These are phyloP conservation scores for Eucalyptus tenuipes DNA, from an alignment of 345 rosid species.

Conservation along the genomic window DNA sequence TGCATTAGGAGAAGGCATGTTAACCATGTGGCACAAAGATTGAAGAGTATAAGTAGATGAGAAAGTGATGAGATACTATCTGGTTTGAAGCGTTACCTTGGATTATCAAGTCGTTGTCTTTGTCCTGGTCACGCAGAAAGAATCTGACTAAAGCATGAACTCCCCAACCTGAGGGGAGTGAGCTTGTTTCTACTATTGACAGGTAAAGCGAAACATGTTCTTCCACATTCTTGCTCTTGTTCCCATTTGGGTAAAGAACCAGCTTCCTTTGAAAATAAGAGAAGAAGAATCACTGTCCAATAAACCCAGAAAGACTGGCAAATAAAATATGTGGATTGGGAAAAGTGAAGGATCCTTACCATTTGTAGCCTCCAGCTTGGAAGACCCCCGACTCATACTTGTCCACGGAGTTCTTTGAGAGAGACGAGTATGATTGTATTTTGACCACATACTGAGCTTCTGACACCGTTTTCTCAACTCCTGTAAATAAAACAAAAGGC, in stretches of 20 bases:
- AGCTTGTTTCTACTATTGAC: not conserved
- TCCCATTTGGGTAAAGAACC: not conserved
- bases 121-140: not conserved
- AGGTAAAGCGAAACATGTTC: not conserved
- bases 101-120: not conserved
- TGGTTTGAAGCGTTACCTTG: too few species aligned
- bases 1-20: not conserved
- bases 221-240: not conserved
- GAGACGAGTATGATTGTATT: conserved; percentile 36
- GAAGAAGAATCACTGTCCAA: not conserved
- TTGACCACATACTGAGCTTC: conserved; percentile 36
- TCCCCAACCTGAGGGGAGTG: not conserved
- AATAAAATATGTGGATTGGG: not conserved
- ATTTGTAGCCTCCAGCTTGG: conserved; percentile 62
- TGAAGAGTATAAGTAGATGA: not conserved
- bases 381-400: conserved; percentile 53
- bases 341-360: conserved; percentile 13
- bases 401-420: conserved; percentile 18
- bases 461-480: conserved; percentile 10
- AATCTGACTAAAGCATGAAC: not conserved
- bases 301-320: not conserved
- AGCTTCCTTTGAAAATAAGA: conserved; percentile 15
- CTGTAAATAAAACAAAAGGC: not conserved
- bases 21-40: not conserved
- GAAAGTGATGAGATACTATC: too few species aligned